Conservation (phyloP, 106 monocot species). For the Phalaenopsis aphrodite region DNA sequence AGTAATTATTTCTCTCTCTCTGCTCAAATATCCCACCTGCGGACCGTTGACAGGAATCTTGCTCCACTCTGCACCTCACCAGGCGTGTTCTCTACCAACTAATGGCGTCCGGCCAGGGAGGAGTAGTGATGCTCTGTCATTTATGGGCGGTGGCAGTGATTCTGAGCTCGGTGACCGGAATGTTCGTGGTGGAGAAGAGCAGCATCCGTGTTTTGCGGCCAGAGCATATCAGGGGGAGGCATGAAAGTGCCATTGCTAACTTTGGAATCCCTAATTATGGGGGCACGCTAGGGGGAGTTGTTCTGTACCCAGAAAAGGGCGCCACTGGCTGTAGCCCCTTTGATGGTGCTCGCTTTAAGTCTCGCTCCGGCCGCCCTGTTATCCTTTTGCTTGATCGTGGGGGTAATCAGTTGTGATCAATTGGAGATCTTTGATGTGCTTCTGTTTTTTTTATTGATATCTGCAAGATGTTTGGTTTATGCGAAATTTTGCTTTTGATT, state of each 20-base stretch:
- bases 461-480: not conserved
- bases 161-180: constrained; percentile 12
- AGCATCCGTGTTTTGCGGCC: constrained; percentile 66
- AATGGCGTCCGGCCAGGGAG: constrained; percentile 11
- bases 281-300: constrained; percentile 44
- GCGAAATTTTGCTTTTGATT: not conserved
- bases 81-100: not conserved
- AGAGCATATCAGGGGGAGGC: constrained; percentile 41
- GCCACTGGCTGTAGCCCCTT: constrained; percentile 41
- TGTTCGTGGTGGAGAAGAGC: constrained; percentile 83
- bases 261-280: constrained; percentile 67
- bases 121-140: not conserved
- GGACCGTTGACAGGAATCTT: constrained; percentile 4
- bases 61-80: not conserved
- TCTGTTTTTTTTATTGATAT: not conserved
- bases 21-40: constrained; percentile 3
- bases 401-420: constrained; percentile 18
- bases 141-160: not conserved
- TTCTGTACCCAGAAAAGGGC: constrained; percentile 42
- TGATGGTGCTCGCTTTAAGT: constrained; percentile 32
- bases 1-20: not conserved
- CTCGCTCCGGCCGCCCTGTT: constrained; percentile 41
- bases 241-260: constrained; percentile 64
- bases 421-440: not conserved
- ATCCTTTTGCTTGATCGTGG: constrained; percentile 65